These are phyloP conservation scores for Rhododendron ferrugineum DNA, from an alignment of 148 eudicot genomes.

Conservation along the genomic window DNA sequence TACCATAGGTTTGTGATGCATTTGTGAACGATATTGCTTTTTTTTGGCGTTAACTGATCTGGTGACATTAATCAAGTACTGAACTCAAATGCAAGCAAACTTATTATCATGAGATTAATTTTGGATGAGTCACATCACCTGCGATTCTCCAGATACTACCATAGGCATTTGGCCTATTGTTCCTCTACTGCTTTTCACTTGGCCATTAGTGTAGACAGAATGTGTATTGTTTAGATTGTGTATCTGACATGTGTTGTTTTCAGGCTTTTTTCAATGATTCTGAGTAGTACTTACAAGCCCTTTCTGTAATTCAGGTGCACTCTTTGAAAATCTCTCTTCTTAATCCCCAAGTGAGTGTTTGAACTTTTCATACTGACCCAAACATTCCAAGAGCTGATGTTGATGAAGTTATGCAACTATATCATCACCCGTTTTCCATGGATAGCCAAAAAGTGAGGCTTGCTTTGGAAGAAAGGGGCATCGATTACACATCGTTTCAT, in stretches of 20 bases:
- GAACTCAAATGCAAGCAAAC: neutral
- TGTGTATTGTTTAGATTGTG: neutral
- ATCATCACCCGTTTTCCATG: conserved; percentile 85
- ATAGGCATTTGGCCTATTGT: neutral
- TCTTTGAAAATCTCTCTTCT: neutral
- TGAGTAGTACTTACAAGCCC: neutral
- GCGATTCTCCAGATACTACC: neutral
- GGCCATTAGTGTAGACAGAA: neutral
- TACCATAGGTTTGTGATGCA: neutral
- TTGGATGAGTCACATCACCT: neutral
- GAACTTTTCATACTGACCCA: neutral
- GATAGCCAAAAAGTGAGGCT: conserved; percentile 97
- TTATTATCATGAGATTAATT: neutral
- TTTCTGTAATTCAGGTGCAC: neutral
- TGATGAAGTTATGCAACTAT: conserved; percentile 70
- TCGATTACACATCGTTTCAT: conserved; percentile 87
- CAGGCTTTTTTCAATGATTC: neutral
- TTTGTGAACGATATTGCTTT: neutral
- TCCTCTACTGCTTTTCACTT: neutral
- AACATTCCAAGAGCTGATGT: conserved; percentile 22
- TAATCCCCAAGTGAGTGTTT: neutral
- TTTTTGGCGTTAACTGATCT: neutral
- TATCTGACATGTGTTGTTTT: neutral
- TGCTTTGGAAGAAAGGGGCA: conserved; percentile 75
- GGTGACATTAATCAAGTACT: neutral